Conservation (phyloP, 1,284 basidiomycete genomes). For the Heterobasidion annosum region DNA sequence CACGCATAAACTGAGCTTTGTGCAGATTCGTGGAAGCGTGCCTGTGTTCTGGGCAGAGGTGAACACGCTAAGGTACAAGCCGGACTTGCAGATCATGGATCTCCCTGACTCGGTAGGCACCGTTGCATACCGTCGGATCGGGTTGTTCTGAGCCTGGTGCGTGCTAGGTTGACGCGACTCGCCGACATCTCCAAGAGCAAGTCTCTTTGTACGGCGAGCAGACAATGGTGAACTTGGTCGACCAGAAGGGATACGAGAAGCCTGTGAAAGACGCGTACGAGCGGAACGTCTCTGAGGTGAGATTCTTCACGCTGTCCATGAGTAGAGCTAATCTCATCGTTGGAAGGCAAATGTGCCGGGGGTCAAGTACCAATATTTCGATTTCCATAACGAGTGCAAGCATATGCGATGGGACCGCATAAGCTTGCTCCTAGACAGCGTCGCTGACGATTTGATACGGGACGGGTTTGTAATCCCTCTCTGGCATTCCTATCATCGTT, state of each 20-base stretch:
- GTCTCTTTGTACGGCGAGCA: conserved; percentile 74
- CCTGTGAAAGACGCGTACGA: conserved; percentile 97
- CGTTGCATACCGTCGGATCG: conserved; percentile 3
- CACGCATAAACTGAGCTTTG: conserved; percentile 67
- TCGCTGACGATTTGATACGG: conserved; percentile 65
- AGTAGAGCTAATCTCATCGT: conserved; percentile 5
- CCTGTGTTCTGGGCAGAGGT: conserved; percentile 97
- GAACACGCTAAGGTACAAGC: conserved; percentile 94
- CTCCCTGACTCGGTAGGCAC: conserved; percentile 66
- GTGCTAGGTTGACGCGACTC: conserved; percentile 61
- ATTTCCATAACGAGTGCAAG: conserved; percentile 96
- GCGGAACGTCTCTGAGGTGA: conserved; percentile 58
- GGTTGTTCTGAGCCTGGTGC: conserved; percentile 3
- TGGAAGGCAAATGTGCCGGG: conserved; percentile 50
- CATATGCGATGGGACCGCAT: conserved; percentile 95
- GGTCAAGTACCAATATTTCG: conserved; percentile 92
- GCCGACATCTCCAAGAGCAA: conserved; percentile 72
- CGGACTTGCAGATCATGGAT: conserved; percentile 96
- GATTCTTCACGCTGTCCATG: conserved; percentile 3
- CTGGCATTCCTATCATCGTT: background rate
- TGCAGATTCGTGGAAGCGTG: conserved; percentile 91
- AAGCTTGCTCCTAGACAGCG: conserved; percentile 69
- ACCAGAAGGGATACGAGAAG: conserved; percentile 91
- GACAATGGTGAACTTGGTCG: conserved; percentile 87
- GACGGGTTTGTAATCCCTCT: conserved; percentile 50